phyloP scores from a whole-genome alignment of 192 early-diverging fungal genomes.

The Kickxella alabastrina region DNA sequence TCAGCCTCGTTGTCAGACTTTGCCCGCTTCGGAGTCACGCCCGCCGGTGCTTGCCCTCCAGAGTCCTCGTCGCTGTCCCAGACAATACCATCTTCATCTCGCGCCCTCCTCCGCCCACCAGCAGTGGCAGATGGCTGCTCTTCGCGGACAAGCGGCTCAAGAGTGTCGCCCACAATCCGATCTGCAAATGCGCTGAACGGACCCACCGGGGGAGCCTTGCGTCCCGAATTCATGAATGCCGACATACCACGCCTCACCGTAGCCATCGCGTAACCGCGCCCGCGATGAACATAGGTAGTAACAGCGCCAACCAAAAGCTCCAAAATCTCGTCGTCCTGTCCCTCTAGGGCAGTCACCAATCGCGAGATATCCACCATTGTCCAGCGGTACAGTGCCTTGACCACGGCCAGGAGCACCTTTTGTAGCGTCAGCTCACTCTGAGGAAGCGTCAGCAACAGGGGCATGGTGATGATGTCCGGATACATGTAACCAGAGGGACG shows the following conservation, averaged over 20 bases:
- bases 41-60: slow-evolving; percentile 2
- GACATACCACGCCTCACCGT: neutral
- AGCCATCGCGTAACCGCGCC: neutral
- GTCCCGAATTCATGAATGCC: neutral
- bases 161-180: slow-evolving; percentile 25
- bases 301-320: slow-evolving; percentile 33
- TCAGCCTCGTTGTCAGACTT: slow-evolving; percentile 39
- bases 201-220: neutral
- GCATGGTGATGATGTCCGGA: slow-evolving; percentile 29
- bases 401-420: slow-evolving; percentile 28
- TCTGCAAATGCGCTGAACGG: slow-evolving; percentile 38
- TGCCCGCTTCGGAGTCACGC: slow-evolving; percentile 32
- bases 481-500: slow-evolving; percentile 7
- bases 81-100: slow-evolving; percentile 3
- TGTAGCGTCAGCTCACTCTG: slow-evolving; percentile 17
- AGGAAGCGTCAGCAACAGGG: slow-evolving; percentile 34
- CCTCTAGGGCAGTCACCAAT: slow-evolving; percentile 17
- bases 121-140: neutral
- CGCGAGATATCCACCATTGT: slow-evolving; percentile 25
- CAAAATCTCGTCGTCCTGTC: slow-evolving; percentile 15
- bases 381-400: slow-evolving; percentile 31
- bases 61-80: slow-evolving; percentile 7
- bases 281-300: slow-evolving; percentile 28
- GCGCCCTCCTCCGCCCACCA: no score
- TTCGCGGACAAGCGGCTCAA: slow-evolving; percentile 21